Base-by-base conservation (phyloP, 495 filamentous ascomycete genomes). In the Tuber brumale region DNA sequence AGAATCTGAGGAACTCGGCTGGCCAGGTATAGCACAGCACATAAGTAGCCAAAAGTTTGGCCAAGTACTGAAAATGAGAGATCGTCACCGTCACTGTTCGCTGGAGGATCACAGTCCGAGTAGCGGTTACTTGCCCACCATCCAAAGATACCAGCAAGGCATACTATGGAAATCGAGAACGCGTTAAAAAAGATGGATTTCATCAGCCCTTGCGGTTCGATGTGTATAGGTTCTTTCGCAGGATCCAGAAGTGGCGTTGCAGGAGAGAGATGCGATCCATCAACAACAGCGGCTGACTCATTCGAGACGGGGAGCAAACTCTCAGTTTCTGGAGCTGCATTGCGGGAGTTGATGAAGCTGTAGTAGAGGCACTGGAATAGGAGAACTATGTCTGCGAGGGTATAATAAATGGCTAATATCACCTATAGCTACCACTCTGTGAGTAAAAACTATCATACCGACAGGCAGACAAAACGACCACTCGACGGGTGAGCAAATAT, bases 381-480 rank as follows among this genome's bases (percentile, higher is more conserved):
- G 0, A 99, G 87, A 3, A 97, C 93, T 37, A 97, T 88, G 82
- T 98, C 95, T 73, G 95, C 95, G 41, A 97, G 85, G 37, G 95
- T 97, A 84, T 99, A 97, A 83, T 99, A 99, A 1, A 97, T 87
- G 0, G 95, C 95, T 41, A 99, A 86, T 69, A 97, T 97, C 71
- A 93, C 90, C 86, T 87, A 48, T 12, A 39, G 66, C 44, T 39
- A 75, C 39, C 31, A 57, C 14, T 8, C 8, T 45, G 10, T 41
- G 1, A 73, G 41, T 23, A 14, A 43, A 76, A 75, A 46, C 57
- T 44, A 44, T 19, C 48, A n/a, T 23, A 23, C 21, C 8, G 10
- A 2, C 7, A 27, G n/a, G 16, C 8, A 14, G 10, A 27, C 21
- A n/a, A 37, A 23, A n/a, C 10, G 21, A 7, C 23, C 41, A 44